These are phyloP conservation scores for Hemisphaericaspora lyxosophila DNA, from an alignment of 1,139 yeast species.

Conservation along the genomic window DNA sequence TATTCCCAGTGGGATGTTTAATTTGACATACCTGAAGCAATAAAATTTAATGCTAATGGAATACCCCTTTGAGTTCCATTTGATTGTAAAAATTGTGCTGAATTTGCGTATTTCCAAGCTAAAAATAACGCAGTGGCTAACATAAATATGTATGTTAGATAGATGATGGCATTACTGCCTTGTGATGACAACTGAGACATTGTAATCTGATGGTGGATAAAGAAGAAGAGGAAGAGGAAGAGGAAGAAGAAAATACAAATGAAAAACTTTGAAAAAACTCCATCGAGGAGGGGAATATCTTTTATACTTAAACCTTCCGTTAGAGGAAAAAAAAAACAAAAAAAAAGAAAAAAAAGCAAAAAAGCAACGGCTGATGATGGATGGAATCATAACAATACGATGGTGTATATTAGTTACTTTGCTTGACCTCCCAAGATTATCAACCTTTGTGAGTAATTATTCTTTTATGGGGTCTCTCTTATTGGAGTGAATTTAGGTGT, in stretches of 20 bases:
- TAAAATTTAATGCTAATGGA: conserved; percentile 82
- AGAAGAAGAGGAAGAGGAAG: background rate
- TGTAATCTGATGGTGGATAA: conserved; percentile 1
- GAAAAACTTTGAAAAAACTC: background rate
- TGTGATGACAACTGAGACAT: conserved; percentile 38
- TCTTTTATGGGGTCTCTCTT: too few relatives aligned
- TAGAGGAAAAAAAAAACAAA: background rate
- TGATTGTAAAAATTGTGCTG: conserved; percentile 62
- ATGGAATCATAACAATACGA: background rate
- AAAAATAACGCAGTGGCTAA: conserved; percentile 58
- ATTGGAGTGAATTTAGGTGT: too few relatives aligned
- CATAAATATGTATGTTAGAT: conserved; percentile 67
- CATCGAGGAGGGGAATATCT: background rate
- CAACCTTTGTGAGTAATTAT: too few relatives aligned
- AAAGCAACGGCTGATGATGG: background rate
- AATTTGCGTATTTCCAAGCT: conserved; percentile 52
- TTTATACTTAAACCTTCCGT: background rate
- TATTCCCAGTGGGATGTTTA: conserved; percentile 6
- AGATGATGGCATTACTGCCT: conserved; percentile 71
- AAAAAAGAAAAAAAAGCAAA: background rate
- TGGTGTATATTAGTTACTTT: too few relatives aligned
- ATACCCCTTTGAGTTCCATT: conserved; percentile 78
- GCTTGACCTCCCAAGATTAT: too few relatives aligned
- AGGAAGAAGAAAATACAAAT: background rate
- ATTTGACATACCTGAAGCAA: conserved; percentile 77